phyloP scores from a whole-genome alignment of 257 asterid genomes.

The Ophiorrhiza pumila region DNA sequence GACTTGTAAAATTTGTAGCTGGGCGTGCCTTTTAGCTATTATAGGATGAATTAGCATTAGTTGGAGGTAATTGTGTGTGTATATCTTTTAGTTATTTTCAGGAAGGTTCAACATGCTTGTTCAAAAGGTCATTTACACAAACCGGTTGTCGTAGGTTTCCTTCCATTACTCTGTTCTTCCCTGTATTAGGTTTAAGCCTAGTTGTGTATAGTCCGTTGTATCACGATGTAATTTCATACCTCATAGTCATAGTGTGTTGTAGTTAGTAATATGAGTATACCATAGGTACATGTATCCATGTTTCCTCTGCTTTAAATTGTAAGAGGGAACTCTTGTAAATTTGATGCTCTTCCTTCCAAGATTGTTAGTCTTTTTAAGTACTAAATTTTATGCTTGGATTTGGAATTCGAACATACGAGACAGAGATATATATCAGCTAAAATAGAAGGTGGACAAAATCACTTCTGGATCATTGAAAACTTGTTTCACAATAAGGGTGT shows the following conservation, averaged over 20 bases:
- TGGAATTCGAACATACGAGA: not conserved
- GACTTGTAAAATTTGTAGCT: constrained; percentile 14
- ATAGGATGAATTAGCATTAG: not conserved
- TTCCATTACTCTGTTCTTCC: not conserved
- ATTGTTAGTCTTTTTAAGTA: not conserved
- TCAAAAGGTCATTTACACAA: not conserved
- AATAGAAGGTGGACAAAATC: not conserved
- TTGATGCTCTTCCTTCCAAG: not conserved
- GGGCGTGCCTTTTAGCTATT: not conserved
- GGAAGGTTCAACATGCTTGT: constrained; percentile 17
- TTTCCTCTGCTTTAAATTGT: constrained; percentile 7
- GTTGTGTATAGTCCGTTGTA: constrained; percentile 31
- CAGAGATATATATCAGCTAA: too few species aligned
- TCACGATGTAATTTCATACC: constrained; percentile 13
- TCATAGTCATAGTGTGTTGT: constrained; percentile 14
- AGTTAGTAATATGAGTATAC: constrained; percentile 4
- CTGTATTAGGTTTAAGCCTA: constrained; percentile 15
- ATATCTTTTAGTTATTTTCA: constrained; percentile 28
- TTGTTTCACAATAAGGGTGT: not conserved
- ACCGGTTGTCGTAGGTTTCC: constrained; percentile 5
- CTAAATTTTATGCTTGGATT: not conserved
- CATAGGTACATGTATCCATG: not conserved
- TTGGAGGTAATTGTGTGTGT: constrained; percentile 11
- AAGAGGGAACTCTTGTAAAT: constrained; percentile 14
- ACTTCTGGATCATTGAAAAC: not conserved